Conservation (phyloP, 2,329 filamentous ascomycete species). For the Colletotrichum sp. region DNA sequence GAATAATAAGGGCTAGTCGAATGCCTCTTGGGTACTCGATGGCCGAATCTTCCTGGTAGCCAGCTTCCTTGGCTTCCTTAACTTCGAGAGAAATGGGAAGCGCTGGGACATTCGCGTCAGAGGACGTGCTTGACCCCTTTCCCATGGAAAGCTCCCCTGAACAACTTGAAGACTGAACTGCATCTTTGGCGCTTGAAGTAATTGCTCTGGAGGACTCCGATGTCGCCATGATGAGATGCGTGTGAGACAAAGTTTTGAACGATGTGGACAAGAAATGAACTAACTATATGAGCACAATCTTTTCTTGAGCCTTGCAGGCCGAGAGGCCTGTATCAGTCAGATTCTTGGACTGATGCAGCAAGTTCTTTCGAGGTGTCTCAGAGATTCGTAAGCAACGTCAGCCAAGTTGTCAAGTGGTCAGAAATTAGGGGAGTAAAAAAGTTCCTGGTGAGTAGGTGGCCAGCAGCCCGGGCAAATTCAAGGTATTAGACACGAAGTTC, state of each 20-base stretch:
- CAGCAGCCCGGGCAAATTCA: not conserved
- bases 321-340: not conserved
- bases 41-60: not conserved
- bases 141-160: not conserved
- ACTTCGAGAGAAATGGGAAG: not conserved
- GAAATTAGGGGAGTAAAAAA: not conserved
- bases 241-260: not conserved
- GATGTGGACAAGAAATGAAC: not conserved
- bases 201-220: not conserved
- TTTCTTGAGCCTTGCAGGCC: not conserved
- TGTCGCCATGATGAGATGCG: not conserved
- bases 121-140: not conserved
- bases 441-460: not conserved
- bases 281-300: not conserved
- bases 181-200: not conserved
- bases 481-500: not conserved
- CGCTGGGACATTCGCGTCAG: not conserved
- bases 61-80: not conserved
- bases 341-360: not conserved
- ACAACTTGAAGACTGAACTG: not conserved
- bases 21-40: slow-evolving; percentile 29
- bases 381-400: not conserved
- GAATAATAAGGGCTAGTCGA: slow-evolving; percentile 49
- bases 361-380: not conserved
- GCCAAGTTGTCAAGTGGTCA: not conserved